phyloP scores from a whole-genome alignment of 257 asterid genomes.

The Fraxinus americana region DNA sequence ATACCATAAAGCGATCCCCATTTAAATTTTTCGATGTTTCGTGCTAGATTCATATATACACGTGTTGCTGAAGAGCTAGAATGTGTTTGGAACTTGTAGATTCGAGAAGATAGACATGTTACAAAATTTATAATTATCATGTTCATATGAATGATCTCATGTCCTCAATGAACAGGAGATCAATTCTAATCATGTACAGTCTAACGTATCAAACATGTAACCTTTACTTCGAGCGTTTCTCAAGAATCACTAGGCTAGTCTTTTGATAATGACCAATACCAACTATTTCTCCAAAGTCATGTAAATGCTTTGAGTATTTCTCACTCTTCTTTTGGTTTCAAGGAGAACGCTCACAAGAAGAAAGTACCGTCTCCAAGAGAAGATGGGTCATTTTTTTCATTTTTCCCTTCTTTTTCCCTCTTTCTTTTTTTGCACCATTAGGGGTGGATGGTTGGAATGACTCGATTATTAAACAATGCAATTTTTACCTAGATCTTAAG shows the following conservation, averaged over 20 bases:
- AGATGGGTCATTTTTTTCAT: neutral
- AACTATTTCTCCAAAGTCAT: neutral
- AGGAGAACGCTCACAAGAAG: neutral
- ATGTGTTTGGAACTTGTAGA: too few relatives aligned
- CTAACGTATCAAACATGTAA: too few relatives aligned
- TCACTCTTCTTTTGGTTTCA: neutral
- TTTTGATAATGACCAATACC: neutral
- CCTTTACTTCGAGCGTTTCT: neutral
- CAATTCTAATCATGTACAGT: too few relatives aligned
- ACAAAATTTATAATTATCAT: too few relatives aligned
- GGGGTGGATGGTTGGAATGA: neutral
- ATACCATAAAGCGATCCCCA: neutral
- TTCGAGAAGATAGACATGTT: too few relatives aligned
- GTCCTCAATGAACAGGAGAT: too few relatives aligned
- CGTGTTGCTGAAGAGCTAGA: too few relatives aligned
- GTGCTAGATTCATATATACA: too few relatives aligned
- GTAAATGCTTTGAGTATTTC: neutral
- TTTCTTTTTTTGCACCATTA: neutral
- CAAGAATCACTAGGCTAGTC: neutral
- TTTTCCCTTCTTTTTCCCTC: neutral
- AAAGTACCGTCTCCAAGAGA: neutral
- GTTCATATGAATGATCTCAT: too few relatives aligned
- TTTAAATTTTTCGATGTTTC: neutral
- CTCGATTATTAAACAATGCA: neutral
- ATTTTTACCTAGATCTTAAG: neutral